Evolutionary conservation across 352 stramenopile species (phyloP).

Genomic region (Globisporangium yorkense): DNA sequence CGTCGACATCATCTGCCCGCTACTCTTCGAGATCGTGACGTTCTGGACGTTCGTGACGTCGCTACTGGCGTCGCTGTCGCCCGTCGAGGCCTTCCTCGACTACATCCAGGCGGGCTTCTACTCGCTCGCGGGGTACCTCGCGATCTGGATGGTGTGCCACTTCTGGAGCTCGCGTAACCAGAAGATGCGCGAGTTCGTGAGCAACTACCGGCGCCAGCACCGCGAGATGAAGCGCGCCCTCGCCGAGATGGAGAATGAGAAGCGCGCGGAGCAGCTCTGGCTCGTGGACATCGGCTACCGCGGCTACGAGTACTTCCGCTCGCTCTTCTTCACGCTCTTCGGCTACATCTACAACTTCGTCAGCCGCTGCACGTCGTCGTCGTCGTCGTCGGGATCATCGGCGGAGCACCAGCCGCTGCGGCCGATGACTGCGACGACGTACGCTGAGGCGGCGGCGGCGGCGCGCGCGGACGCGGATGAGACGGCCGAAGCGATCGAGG

Average conservation of each 20-base stretch:
- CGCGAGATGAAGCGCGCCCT: constrained; percentile 72
- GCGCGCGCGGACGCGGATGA: constrained; percentile 43
- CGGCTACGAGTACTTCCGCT: constrained; percentile 63
- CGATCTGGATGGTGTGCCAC: constrained; percentile 78
- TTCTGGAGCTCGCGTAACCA: constrained; percentile 81
- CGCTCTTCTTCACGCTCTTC: constrained; percentile 51
- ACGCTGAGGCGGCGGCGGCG: constrained; percentile 9
- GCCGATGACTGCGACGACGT: background rate
- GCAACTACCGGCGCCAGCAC: constrained; percentile 75
- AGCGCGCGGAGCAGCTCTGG: constrained; percentile 79
- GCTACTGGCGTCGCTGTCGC: constrained; percentile 57
- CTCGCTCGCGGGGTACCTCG: constrained; percentile 59
- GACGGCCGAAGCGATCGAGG: constrained; percentile 50
- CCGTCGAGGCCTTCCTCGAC: constrained; percentile 66
- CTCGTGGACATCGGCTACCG: constrained; percentile 82
- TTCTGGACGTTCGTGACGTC: constrained; percentile 58
- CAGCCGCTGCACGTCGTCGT: background rate
- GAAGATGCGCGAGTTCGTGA: constrained; percentile 87
- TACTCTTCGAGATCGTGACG: constrained; percentile 77
- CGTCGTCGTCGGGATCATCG: background rate
- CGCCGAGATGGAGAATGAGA: constrained; percentile 71
- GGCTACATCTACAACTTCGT: constrained; percentile 28
- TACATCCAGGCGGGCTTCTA: constrained; percentile 84
- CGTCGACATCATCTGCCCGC: constrained; percentile 76
- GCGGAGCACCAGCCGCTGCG: constrained; percentile 25